Evolutionary conservation across 805 yeast species (phyloP).

Genomic region (Candida piceae): DNA sequence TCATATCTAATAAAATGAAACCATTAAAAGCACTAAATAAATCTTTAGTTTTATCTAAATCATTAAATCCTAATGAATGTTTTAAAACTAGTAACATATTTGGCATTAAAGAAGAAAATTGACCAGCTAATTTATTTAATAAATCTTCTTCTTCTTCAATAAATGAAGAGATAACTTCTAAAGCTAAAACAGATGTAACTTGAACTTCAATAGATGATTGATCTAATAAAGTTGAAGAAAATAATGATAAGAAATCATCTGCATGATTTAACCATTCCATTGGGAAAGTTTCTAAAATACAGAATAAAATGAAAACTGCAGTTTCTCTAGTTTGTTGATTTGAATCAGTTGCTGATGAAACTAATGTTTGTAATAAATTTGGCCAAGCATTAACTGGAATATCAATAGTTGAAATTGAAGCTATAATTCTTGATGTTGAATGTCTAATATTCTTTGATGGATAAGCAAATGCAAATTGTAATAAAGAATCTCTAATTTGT

Average conservation of each 20-base stretch:
- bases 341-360: constrained; percentile 55
- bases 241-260: constrained; percentile 65
- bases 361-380: constrained; percentile 65
- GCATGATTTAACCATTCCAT: constrained; percentile 53
- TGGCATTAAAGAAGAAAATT: constrained; percentile 68
- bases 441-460: constrained; percentile 69
- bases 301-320: constrained; percentile 72
- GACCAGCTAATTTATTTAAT: constrained; percentile 33
- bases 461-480: constrained; percentile 64
- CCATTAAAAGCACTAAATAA: constrained; percentile 84
- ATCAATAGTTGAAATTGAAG: constrained; percentile 79
- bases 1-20: constrained; percentile 68
- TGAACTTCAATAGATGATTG: constrained; percentile 67
- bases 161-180: constrained; percentile 64
- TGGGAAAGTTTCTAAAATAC: constrained; percentile 70
- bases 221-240: constrained; percentile 59
- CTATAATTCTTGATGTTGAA: constrained; percentile 81
- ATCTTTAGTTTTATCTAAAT: constrained; percentile 63
- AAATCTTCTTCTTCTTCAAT: constrained; percentile 56
- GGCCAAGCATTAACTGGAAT: constrained; percentile 67
- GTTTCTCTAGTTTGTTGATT: constrained; percentile 62
- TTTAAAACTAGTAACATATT: constrained; percentile 75
- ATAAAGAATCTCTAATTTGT: constrained; percentile 61
- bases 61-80: constrained; percentile 65
- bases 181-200: constrained; percentile 75